Evolutionary conservation across 169 alveolate species (phyloP).

Genomic region (Plasmodium coatneyi): DNA sequence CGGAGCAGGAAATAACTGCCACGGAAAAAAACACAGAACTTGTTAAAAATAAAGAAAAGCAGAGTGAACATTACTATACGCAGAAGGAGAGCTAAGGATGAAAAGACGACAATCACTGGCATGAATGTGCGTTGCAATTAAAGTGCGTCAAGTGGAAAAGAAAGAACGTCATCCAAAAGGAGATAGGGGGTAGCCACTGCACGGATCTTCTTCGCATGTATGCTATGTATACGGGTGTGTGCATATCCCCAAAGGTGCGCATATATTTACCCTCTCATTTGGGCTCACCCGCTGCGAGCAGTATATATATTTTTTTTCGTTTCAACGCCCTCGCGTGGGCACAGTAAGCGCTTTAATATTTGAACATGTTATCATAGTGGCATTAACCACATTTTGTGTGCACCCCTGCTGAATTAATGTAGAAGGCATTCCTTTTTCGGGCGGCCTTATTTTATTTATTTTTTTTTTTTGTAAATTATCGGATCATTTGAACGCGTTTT

Average conservation of each 20-base stretch:
- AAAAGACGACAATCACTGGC: background rate
- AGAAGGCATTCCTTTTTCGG: background rate
- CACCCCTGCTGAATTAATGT: background rate
- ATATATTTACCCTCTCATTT: background rate
- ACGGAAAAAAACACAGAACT: background rate
- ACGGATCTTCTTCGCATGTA: background rate
- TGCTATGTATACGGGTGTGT: background rate
- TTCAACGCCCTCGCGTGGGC: background rate
- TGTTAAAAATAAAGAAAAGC: slow-evolving; percentile 11
- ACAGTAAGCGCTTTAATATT: background rate
- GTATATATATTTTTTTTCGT: background rate
- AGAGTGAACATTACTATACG: slow-evolving; percentile 8
- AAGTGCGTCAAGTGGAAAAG: background rate
- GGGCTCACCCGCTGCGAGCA: background rate
- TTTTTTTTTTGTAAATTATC: slow-evolving; percentile 2
- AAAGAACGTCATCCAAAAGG: background rate
- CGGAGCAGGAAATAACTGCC: background rate
- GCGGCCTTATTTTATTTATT: background rate
- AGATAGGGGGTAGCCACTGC: background rate
- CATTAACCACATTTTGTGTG: background rate
- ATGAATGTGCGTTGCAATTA: background rate
- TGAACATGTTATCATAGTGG: background rate
- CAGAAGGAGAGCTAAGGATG: slow-evolving; percentile 33
- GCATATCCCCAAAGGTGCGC: background rate
- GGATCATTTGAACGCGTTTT: background rate